These are phyloP conservation scores for Penicillium hordei DNA, from an alignment of 2,329 filamentous ascomycete species.

Conservation along the genomic window DNA sequence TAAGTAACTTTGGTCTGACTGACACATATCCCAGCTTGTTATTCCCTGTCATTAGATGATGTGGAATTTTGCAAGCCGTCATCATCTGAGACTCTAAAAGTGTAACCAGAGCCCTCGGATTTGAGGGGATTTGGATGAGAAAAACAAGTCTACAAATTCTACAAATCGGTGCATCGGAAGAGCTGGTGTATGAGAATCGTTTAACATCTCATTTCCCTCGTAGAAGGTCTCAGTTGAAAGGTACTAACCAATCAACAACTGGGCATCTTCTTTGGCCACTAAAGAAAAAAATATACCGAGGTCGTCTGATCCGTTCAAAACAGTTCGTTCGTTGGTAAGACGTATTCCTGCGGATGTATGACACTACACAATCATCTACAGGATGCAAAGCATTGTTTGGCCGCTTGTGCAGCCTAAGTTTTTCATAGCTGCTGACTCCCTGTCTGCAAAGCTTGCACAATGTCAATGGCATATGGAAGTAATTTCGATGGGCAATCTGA, in stretches of 20 bases:
- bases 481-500: slow-evolving; percentile 8
- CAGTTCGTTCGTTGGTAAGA: slow-evolving; percentile 11
- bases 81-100: not conserved
- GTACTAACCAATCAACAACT: not conserved
- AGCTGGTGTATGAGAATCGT: not conserved
- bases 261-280: not conserved
- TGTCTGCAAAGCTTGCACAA: slow-evolving; percentile 4
- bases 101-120: not conserved
- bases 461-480: slow-evolving; percentile 5
- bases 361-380: slow-evolving; percentile 21
- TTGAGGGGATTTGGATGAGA: not conserved
- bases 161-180: not conserved
- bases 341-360: slow-evolving; percentile 20
- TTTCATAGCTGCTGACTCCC: slow-evolving; percentile 13
- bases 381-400: slow-evolving; percentile 17
- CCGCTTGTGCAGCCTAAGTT: slow-evolving; percentile 11
- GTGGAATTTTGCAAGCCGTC: not conserved
- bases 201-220: not conserved
- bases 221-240: not conserved
- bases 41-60: not conserved
- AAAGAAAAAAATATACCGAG: not conserved
- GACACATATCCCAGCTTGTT: not conserved
- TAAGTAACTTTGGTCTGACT: not conserved
- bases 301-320: slow-evolving; percentile 16
- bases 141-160: slow-evolving; percentile 1